Evolutionary conservation across 106 monocot genomes (phyloP).

Genomic region (Cymbidium sinense): DNA sequence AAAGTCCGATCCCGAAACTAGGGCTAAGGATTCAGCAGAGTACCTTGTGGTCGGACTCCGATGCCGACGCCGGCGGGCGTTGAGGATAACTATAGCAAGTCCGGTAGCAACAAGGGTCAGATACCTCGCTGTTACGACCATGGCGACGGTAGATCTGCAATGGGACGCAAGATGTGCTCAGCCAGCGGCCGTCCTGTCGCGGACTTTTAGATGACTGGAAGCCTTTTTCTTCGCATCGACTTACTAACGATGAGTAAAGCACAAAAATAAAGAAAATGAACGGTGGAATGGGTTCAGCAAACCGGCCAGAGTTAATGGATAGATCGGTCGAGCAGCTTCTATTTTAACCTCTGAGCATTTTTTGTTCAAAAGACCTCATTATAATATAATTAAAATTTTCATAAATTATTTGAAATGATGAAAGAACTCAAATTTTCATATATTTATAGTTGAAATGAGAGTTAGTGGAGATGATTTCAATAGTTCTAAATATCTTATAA

Average conservation of each 20-base stretch:
- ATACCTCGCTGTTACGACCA: slow-evolving; percentile 33
- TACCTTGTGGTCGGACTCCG: slow-evolving; percentile 28
- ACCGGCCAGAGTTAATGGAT: background rate
- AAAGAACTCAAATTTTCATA: no score
- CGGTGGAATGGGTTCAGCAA: background rate
- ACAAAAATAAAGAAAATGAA: no score
- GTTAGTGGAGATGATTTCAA: no score
- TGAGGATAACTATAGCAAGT: slow-evolving; percentile 19
- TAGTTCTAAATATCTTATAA: no score
- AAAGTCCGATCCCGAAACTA: background rate
- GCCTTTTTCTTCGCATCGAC: background rate
- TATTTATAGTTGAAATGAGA: no score
- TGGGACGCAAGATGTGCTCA: background rate
- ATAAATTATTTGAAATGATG: no score
- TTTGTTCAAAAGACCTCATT: no score
- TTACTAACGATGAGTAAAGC: background rate
- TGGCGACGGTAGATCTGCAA: slow-evolving; percentile 27
- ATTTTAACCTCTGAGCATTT: no score
- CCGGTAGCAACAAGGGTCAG: slow-evolving; percentile 2
- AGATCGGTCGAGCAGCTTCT: no score
- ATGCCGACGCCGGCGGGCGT: slow-evolving; percentile 14
- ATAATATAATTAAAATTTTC: no score
- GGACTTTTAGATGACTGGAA: background rate
- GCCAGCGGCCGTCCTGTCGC: background rate
- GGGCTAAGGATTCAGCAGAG: background rate